phyloP scores from a whole-genome alignment of 108 stramenopile genomes.

The Pseudonitzschia multistriata region DNA sequence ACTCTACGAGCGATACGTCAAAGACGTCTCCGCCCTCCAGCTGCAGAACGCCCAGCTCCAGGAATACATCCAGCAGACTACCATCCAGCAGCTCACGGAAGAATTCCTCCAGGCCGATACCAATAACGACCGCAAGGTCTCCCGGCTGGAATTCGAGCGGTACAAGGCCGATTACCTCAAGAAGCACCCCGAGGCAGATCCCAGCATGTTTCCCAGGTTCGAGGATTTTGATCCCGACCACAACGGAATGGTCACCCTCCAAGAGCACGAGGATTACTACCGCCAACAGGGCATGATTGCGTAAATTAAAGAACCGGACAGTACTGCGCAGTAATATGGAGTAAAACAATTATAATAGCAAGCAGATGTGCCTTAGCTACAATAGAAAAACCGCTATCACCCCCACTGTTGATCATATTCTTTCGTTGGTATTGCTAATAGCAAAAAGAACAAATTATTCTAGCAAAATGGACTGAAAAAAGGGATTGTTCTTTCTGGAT shows the following conservation, averaged over 20 bases:
- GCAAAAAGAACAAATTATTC: no score
- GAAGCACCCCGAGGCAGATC: slow-evolving; percentile 26
- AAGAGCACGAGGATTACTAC: slow-evolving; percentile 31
- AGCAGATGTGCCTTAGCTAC: no score
- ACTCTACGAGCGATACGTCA: slow-evolving; percentile 20
- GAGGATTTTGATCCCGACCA: slow-evolving; percentile 39
- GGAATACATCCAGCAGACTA: slow-evolving; percentile 14
- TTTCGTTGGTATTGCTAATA: no score
- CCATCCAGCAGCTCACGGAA: slow-evolving; percentile 20
- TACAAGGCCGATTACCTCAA: slow-evolving; percentile 28
- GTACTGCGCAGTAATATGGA: no score
- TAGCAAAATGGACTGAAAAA: no score
- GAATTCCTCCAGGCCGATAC: slow-evolving; percentile 27
- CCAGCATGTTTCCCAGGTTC: slow-evolving; percentile 25
- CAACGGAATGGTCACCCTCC: slow-evolving; percentile 28
- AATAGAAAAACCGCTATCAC: no score
- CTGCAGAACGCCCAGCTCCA: slow-evolving; percentile 28
- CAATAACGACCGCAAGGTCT: slow-evolving; percentile 23
- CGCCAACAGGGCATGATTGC: slow-evolving; percentile 19
- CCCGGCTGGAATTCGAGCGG: slow-evolving; percentile 25
- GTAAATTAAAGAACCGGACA: neutral
- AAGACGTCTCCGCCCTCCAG: slow-evolving; percentile 26
- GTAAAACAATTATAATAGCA: no score
- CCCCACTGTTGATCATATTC: no score
- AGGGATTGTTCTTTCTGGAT: no score